Evolutionary conservation across 148 eudicot genomes (phyloP).

Genomic region (Chenopodium quinoa): DNA sequence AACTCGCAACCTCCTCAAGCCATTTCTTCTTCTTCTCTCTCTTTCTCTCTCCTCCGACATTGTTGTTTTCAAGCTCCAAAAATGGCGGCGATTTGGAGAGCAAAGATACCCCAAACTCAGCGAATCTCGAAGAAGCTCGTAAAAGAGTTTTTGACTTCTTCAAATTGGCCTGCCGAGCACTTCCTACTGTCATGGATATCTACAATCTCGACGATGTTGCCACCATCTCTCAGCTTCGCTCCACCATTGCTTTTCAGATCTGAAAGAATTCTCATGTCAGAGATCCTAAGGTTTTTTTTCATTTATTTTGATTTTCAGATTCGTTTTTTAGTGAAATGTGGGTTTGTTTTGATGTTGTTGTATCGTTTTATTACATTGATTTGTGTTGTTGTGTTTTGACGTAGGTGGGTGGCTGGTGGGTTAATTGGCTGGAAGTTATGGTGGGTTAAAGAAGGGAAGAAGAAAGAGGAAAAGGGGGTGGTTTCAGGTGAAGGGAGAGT

Average conservation of each 20-base stretch:
- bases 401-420: too few species aligned
- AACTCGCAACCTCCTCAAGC: too few species aligned
- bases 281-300: conserved; percentile 60
- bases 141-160: conserved; percentile 66
- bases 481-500: too few species aligned
- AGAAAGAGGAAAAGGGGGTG: too few species aligned
- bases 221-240: conserved; percentile 67
- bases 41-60: background rate
- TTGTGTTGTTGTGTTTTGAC: background rate
- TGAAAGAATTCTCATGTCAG: conserved; percentile 65
- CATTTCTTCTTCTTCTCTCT: background rate
- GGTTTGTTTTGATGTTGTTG: background rate
- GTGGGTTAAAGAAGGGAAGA: too few species aligned
- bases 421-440: too few species aligned
- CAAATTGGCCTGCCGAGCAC: conserved; percentile 68
- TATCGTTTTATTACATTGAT: background rate
- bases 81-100: conserved; percentile 21
- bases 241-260: conserved; percentile 67
- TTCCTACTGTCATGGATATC: conserved; percentile 77
- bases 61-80: background rate
- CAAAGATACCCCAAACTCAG: conserved; percentile 68
- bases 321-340: background rate
- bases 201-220: conserved; percentile 76
- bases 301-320: background rate
- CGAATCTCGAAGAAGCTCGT: conserved; percentile 64